These are phyloP conservation scores for Russula dissimulans DNA, from an alignment of 768 basidiomycete species.

Conservation along the genomic window DNA sequence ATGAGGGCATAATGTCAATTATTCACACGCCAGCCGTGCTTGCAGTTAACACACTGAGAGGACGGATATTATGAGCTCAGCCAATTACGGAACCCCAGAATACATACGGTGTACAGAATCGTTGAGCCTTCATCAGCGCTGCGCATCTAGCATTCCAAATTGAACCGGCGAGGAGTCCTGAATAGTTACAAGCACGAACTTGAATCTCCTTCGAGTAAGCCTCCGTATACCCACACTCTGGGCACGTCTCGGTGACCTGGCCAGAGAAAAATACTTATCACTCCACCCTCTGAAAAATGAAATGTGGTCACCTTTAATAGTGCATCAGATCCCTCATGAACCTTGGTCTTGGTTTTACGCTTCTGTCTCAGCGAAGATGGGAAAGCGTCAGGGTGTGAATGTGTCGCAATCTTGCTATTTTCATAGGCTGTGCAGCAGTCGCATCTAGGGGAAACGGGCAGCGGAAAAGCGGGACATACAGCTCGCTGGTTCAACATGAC, in stretches of 20 bases:
- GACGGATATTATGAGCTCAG: slow-evolving; percentile 13
- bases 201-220: slow-evolving; percentile 87
- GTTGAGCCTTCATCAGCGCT: slow-evolving; percentile 94
- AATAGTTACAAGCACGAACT: slow-evolving; percentile 33
- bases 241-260: slow-evolving; percentile 86
- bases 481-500: slow-evolving; percentile 73
- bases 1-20: slow-evolving; percentile 35
- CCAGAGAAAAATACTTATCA: background rate
- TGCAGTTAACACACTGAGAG: slow-evolving; percentile 60
- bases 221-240: slow-evolving; percentile 73
- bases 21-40: slow-evolving; percentile 75
- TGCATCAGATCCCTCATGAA: slow-evolving; percentile 58
- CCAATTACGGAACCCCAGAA: background rate
- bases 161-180: background rate
- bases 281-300: background rate
- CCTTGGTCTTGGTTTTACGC: slow-evolving; percentile 80
- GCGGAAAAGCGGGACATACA: slow-evolving; percentile 47
- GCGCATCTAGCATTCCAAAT: slow-evolving; percentile 44
- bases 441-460: background rate
- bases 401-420: slow-evolving; percentile 80
- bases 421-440: slow-evolving; percentile 62
- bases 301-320: slow-evolving; percentile 44
- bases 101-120: slow-evolving; percentile 82
- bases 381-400: slow-evolving; percentile 90
- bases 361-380: slow-evolving; percentile 83